A percentile compares a stretch with the other conserved stretches of the same genome.
phyloP scores from a whole-genome alignment of 805 yeast genomes.

The Barnettozyma wickerhamii region DNA sequence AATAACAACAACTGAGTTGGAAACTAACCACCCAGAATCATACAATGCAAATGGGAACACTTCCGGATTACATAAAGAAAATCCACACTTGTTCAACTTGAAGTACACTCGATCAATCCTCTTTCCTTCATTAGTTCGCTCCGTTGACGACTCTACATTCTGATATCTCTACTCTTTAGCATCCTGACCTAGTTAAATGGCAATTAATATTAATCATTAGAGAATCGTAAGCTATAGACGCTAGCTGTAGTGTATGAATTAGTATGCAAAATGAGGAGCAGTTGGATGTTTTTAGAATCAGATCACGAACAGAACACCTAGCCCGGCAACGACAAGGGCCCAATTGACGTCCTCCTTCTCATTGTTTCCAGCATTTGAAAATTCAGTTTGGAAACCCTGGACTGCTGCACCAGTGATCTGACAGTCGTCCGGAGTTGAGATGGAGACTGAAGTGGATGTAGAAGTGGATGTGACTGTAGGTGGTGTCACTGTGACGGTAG shows the following conservation, averaged over 20 bases:
- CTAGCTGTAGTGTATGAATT: no score
- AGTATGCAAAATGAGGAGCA: no score
- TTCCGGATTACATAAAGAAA: not conserved
- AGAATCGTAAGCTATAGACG: no score
- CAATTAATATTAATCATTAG: no score
- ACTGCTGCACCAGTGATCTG: slow-evolving; percentile 1
- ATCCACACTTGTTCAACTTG: not conserved
- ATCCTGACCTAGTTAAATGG: no score
- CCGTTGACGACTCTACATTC: not conserved
- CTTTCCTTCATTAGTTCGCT: not conserved
- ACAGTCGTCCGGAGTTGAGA: slow-evolving; percentile 1
- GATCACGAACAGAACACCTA: slow-evolving; percentile 3
- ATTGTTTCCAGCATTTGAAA: slow-evolving; percentile 3
- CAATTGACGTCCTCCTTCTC: slow-evolving; percentile 6
- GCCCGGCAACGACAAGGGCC: slow-evolving; percentile 5
- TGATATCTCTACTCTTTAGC: no score
- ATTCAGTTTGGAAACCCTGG: not conserved
- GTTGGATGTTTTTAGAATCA: no score
- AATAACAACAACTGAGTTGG: slow-evolving; percentile 5
- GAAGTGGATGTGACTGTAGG: not conserved
- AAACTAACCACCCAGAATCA: not conserved
- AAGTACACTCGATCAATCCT: slow-evolving; percentile 3
- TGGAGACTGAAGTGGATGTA: not conserved
- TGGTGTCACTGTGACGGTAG: slow-evolving; percentile 2
- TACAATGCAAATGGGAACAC: no score